These are phyloP conservation scores for Carallia brachiata DNA, from an alignment of 345 rosid genomes.

Conservation along the genomic window DNA sequence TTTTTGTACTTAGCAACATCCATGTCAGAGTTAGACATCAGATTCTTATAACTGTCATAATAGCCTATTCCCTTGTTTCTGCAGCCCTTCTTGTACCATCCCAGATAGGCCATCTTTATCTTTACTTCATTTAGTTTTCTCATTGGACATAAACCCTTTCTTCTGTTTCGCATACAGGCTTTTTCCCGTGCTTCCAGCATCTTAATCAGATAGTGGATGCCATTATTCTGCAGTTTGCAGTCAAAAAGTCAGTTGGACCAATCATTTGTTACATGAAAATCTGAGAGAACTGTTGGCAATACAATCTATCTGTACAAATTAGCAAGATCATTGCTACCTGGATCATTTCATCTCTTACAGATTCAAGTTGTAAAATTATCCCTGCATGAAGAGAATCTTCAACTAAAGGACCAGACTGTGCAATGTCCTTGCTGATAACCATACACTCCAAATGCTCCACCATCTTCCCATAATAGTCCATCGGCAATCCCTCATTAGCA, in stretches of 20 bases:
- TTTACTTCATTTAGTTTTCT: constrained; percentile 43
- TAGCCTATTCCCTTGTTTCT: constrained; percentile 37
- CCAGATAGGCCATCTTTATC: constrained; percentile 40
- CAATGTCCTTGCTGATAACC: constrained; percentile 16
- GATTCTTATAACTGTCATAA: constrained; percentile 58
- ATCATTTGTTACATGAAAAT: too few species aligned
- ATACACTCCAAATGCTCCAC: constrained; percentile 13
- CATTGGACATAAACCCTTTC: constrained; percentile 15
- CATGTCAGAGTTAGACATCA: neutral
- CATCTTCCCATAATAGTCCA: constrained; percentile 18
- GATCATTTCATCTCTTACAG: constrained; percentile 22
- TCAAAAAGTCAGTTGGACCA: neutral
- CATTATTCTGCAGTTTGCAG: constrained; percentile 13
- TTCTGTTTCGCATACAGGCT: constrained; percentile 11
- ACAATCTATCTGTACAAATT: neutral
- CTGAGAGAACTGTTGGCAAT: too few species aligned
- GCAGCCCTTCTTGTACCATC: constrained; percentile 57
- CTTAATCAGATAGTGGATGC: constrained; percentile 6
- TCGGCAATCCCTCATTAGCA: constrained; percentile 14
- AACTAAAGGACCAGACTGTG: neutral
- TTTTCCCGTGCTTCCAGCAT: constrained; percentile 29
- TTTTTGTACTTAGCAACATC: constrained; percentile 5
- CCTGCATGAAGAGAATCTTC: constrained; percentile 20
- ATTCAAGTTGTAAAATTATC: constrained; percentile 27
- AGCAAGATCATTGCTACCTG: constrained; percentile 22